Evolutionary conservation across 2,329 filamentous ascomycete species (phyloP).

Genomic region (Nigrograna mackinnonii): DNA sequence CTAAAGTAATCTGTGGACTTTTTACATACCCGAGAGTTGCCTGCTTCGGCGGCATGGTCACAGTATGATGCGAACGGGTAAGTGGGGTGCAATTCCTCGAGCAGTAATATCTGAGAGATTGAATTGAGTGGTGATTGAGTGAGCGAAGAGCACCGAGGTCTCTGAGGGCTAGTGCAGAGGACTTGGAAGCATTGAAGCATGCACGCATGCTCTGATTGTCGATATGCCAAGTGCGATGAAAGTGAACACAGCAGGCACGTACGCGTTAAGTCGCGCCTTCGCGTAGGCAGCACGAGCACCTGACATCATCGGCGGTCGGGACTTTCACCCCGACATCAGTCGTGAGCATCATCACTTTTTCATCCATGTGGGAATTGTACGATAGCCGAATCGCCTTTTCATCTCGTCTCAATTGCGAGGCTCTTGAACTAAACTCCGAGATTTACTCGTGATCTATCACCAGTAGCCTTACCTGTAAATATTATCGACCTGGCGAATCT

Average conservation of each 20-base stretch:
- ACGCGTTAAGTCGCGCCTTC: conserved; percentile 29
- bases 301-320: neutral
- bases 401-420: too few relatives aligned
- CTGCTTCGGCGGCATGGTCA: conserved; percentile 65
- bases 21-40: conserved; percentile 88
- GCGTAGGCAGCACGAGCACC: neutral
- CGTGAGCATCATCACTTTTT: neutral
- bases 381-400: too few relatives aligned
- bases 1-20: conserved; percentile 71
- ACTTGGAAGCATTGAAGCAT: conserved; percentile 30
- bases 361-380: neutral
- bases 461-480: neutral
- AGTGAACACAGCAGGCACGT: conserved; percentile 13
- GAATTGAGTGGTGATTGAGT: neutral
- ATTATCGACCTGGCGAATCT: conserved; percentile 31
- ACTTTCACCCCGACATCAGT: neutral
- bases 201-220: conserved; percentile 30
- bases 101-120: too few relatives aligned
- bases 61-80: conserved; percentile 11
- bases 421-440: too few relatives aligned
- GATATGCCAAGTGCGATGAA: conserved; percentile 12
- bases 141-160: neutral
- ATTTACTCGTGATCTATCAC: neutral
- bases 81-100: too few relatives aligned
- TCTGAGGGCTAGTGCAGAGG: conserved; percentile 7